Evolutionary conservation across 2,329 filamentous ascomycete genomes (phyloP), one percentile per base, ranked within the genome.

Genomic region (Chalara sp.): DNA sequence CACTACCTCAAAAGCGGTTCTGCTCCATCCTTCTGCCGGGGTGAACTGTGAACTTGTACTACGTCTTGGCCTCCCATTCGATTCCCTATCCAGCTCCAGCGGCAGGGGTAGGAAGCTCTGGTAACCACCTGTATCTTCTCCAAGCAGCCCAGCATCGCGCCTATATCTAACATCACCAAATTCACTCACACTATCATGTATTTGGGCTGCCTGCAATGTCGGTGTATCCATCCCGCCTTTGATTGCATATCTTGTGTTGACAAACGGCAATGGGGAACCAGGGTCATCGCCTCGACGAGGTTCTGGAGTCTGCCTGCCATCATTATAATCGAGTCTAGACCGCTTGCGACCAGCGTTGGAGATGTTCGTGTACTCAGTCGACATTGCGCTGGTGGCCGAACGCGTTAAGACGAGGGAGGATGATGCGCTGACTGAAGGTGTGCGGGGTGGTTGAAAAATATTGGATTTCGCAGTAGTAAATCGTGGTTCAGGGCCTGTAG

Each of bases 1-100:
- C 1, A 87, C 75, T 0, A 86, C 60, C 44, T 57, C 54, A 32
- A 63, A 71, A 5, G 86, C 78, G 46, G 79, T 68, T 13, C 72
- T 71, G 32, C 78, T 76, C 83, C 81, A 86, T 37, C 74, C 70
- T 11, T 67, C 67, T 0, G 52, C 49, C 60, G 31, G 35, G 33
- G 10, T 21, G 30, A 6, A 35, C 6, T 33, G 11, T 29, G 13
- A 13, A 12, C 35, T 41, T 11, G 43, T 6, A 6, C 43, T 45
- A 5, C 6, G 31, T 45, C 43, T 10, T 28, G 11, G n/a, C n/a
- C 47, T 21, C n/a, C 32, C 50, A 45, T 51, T 51, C 8, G 50
- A 44, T 41, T 54, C 49, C 7, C 49, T 43, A 43, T 46, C 51
- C 6, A 49, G 43, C 33, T 49, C 39, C 32, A 40, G 43, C 10